Evolutionary conservation across 805 yeast species (phyloP), one percentile per base, ranked within the genome.

Genomic region (Nakazawaea laoshanensis): DNA sequence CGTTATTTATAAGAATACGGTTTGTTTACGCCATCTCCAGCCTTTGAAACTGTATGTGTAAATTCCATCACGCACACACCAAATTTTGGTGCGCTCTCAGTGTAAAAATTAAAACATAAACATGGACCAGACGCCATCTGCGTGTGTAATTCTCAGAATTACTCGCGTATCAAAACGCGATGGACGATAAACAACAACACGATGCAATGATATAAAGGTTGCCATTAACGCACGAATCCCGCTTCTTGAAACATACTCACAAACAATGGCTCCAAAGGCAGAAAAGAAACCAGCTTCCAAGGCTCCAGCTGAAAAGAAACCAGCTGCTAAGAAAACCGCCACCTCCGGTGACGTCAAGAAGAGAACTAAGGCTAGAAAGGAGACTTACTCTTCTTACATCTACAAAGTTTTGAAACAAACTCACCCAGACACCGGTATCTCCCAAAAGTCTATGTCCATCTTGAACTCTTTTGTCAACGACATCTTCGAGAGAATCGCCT

Each of bases 371-470:
- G 67, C 88, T 53, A 86, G 96, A 79, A 87, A 86, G 82, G 96
- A 89, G 72, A 86, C 96, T 46, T 89, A 87, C 75, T 86, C 95
- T 46, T 87, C 96, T 44, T 89, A 89, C 71, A 89, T 89, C 63
- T 89, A 88, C 92, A 89, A 89, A 70, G 96, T 88, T 49, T 81
- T 89, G 63, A 88, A 88, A 70, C 96, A 89, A 76, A 88, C 96
- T 44, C 97, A 89, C 70, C 97, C 96, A 65, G 96, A 89, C 65
- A 89, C 97, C 44, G 97, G 96, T 85, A 89, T 89, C 63, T 88
- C 97, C 53, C 95, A 87, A 70, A 84, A 86, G 63, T 95, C 97
- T 46, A 89, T 89, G 95, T 86, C 95, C 47, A 89, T 89, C 65
- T 80, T 89, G 89, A 89, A 89, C 83, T 89, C 96, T 27, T 89